Evolutionary conservation across 2,329 filamentous ascomycete genomes (phyloP).

Genomic region (Diaporthe australafricana): DNA sequence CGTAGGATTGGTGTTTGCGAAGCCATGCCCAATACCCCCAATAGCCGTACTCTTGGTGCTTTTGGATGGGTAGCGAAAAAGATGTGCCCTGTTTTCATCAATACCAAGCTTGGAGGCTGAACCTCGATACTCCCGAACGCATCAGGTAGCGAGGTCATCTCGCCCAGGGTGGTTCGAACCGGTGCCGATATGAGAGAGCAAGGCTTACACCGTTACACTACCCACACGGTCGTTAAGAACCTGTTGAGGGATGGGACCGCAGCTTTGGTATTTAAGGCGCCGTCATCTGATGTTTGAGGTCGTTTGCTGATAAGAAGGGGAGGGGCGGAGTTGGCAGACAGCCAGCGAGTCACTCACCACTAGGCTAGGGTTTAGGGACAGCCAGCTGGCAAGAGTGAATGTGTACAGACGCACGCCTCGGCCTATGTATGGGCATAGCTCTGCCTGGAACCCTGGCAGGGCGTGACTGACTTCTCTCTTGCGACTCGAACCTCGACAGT

Average conservation of each 20-base stretch:
- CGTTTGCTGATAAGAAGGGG: background rate
- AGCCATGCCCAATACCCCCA: background rate
- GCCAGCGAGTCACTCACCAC: background rate
- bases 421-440: background rate
- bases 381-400: background rate
- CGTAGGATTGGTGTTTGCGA: background rate
- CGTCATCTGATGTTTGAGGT: constrained; percentile 1
- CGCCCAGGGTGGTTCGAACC: constrained; percentile 3
- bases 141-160: background rate
- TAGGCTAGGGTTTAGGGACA: background rate
- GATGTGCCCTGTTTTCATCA: background rate
- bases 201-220: background rate
- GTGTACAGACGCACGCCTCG: background rate
- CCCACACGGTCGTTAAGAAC: background rate
- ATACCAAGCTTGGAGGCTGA: constrained; percentile 14
- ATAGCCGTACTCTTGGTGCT: background rate
- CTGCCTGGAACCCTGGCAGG: background rate
- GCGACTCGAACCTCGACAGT: background rate
- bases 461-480: background rate
- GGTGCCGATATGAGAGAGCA: background rate
- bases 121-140: constrained; percentile 15
- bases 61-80: background rate
- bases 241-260: background rate
- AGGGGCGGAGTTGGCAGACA: background rate
- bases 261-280: background rate